These are phyloP conservation scores for Fraxinus latifolia DNA, from an alignment of 305 asterid genomes.

Conservation along the genomic window DNA sequence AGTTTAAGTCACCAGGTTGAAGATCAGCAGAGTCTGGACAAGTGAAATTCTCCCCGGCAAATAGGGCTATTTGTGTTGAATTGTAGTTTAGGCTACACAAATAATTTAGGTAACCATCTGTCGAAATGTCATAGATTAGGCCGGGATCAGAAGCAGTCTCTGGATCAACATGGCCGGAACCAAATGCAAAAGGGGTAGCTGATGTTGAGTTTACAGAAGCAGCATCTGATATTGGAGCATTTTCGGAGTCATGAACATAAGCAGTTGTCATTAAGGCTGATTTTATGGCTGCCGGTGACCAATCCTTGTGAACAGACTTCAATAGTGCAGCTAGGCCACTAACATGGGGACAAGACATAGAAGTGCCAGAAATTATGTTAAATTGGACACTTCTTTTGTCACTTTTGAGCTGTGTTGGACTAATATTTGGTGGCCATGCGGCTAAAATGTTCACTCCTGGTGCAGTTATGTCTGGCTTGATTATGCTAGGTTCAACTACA, in stretches of 20 bases:
- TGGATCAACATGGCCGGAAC: slow-evolving; percentile 72
- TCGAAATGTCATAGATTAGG: slow-evolving; percentile 51
- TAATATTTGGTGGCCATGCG: slow-evolving; percentile 66
- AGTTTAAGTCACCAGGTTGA: slow-evolving; percentile 61
- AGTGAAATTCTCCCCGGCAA: slow-evolving; percentile 34
- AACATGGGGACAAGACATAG: slow-evolving; percentile 83
- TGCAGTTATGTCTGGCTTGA: slow-evolving; percentile 71
- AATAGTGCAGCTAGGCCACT: slow-evolving; percentile 64
- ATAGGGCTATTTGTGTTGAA: slow-evolving; percentile 47
- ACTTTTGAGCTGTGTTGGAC: slow-evolving; percentile 47
- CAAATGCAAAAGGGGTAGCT: slow-evolving; percentile 58
- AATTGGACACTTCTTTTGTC: slow-evolving; percentile 50
- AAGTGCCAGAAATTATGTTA: slow-evolving; percentile 69
- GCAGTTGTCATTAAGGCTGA: slow-evolving; percentile 79
- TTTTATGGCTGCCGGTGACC: slow-evolving; percentile 80
- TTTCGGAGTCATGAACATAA: slow-evolving; percentile 30
- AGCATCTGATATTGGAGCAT: slow-evolving; percentile 48
- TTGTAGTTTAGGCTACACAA: slow-evolving; percentile 61
- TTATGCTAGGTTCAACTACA: slow-evolving; percentile 36
- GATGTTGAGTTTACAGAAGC: slow-evolving; percentile 28
- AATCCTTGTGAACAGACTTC: slow-evolving; percentile 44
- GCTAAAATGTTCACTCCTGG: slow-evolving; percentile 78
- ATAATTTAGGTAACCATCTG: slow-evolving; percentile 47
- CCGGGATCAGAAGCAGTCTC: slow-evolving; percentile 66
- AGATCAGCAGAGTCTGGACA: slow-evolving; percentile 36